Conservation (phyloP, 129 eudicot species). For the Rutidosis leptorrhynchoides region DNA sequence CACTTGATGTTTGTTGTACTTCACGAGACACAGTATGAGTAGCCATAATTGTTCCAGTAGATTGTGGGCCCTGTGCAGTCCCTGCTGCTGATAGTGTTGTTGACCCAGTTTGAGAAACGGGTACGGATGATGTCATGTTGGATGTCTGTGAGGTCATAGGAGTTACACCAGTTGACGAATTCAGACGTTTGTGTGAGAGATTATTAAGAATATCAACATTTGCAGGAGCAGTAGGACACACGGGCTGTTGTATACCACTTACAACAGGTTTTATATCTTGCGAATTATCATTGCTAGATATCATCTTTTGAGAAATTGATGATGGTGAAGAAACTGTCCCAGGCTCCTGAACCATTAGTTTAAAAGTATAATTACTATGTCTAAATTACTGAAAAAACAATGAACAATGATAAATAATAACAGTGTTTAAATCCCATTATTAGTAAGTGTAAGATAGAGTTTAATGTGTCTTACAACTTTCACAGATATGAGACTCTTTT, state of each 20-base stretch:
- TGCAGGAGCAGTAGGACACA: conserved; percentile 64
- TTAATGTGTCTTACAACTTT: conserved; percentile 52
- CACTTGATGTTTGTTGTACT: conserved; percentile 48
- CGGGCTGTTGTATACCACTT: conserved; percentile 45
- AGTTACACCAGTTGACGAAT: conserved; percentile 49
- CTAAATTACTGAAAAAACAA: background rate
- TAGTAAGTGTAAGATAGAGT: background rate
- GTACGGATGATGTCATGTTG: conserved; percentile 52
- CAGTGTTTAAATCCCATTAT: background rate
- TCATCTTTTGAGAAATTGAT: conserved; percentile 66
- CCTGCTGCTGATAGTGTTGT: conserved; percentile 45
- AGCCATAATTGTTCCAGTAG: conserved; percentile 55
- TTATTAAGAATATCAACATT: conserved; percentile 68
- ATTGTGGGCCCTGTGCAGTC: conserved; percentile 38
- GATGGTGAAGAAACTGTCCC: conserved; percentile 67
- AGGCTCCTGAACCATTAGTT: conserved; percentile 57
- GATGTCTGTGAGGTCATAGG: conserved; percentile 40
- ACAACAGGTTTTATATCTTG: conserved; percentile 74
- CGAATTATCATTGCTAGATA: conserved; percentile 41
- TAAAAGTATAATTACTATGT: background rate
- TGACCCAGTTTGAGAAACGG: conserved; percentile 54
- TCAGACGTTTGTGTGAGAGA: conserved; percentile 64
- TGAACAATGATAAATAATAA: background rate
- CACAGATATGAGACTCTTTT: conserved; percentile 51
- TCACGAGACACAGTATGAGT: conserved; percentile 65